A percentile compares a stretch with the other conserved stretches of the same genome.
These are phyloP conservation scores for Podospora australis DNA, from an alignment of 495 filamentous ascomycete genomes.

Conservation along the genomic window DNA sequence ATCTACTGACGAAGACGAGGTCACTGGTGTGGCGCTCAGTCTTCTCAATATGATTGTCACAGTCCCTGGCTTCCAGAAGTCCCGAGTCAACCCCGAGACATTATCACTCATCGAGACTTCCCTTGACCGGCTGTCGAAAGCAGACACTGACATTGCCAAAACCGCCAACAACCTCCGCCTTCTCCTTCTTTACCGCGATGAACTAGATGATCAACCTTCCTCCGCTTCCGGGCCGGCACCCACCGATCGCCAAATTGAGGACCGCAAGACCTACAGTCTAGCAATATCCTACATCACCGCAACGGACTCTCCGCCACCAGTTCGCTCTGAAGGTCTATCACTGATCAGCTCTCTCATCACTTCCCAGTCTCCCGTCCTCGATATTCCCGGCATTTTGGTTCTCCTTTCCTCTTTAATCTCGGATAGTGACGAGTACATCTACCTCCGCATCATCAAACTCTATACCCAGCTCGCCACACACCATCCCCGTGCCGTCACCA, in stretches of 20 bases:
- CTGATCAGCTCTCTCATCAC: constrained; percentile 60
- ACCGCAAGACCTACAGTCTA: constrained; percentile 63
- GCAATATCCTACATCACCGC: constrained; percentile 65
- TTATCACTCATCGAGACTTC: constrained; percentile 48
- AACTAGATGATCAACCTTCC: constrained; percentile 32
- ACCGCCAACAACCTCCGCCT: constrained; percentile 54
- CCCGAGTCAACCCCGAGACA: constrained; percentile 36
- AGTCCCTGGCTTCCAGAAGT: constrained; percentile 52
- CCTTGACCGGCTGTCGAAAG: constrained; percentile 38
- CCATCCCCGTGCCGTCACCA: constrained; percentile 60
- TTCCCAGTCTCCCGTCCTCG: constrained; percentile 56
- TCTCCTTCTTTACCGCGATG: constrained; percentile 50
- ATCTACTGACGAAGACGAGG: constrained; percentile 48
- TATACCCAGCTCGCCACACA: constrained; percentile 57
- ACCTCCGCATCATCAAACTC: constrained; percentile 62
- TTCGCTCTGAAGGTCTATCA: constrained; percentile 71
- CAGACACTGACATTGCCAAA: constrained; percentile 30
- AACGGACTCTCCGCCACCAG: constrained; percentile 62
- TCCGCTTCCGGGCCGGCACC: constrained; percentile 21
- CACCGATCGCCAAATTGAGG: constrained; percentile 47
- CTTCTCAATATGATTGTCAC: constrained; percentile 62
- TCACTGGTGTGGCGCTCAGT: constrained; percentile 55
- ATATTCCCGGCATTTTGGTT: constrained; percentile 61
- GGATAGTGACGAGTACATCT: constrained; percentile 69
- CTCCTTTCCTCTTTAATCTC: constrained; percentile 61